phyloP scores from a whole-genome alignment of 306 rosid species.

The Sindora glabra region DNA sequence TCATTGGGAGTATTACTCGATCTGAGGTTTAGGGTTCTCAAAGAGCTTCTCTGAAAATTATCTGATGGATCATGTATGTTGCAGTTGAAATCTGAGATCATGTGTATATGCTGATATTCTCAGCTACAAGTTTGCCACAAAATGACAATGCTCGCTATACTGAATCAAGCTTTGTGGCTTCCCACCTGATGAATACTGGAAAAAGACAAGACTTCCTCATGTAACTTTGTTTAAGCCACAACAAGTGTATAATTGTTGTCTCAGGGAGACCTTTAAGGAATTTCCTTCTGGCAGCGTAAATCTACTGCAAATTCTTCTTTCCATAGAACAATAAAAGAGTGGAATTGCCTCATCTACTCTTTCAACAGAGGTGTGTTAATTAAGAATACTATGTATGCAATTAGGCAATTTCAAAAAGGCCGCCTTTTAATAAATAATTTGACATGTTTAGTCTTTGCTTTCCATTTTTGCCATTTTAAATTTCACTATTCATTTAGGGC shows the following conservation, averaged over 20 bases:
- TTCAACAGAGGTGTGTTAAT: slow-evolving; percentile 60
- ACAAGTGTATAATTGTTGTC: slow-evolving; percentile 73
- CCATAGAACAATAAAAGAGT: slow-evolving; percentile 82
- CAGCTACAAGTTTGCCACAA: slow-evolving; percentile 95
- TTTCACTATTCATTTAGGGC: background rate
- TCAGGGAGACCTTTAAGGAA: slow-evolving; percentile 69
- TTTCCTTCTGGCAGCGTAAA: slow-evolving; percentile 47
- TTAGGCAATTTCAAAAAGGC: background rate
- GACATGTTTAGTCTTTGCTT: background rate
- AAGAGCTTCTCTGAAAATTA: background rate
- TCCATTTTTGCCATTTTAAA: background rate
- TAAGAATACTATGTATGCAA: background rate
- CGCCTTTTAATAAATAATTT: background rate
- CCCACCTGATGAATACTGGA: slow-evolving; percentile 97
- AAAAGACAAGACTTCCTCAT: slow-evolving; percentile 84
- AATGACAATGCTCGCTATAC: too few relatives aligned
- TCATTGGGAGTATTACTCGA: slow-evolving; percentile 90
- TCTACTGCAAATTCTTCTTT: slow-evolving; percentile 74
- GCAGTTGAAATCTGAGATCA: slow-evolving; percentile 13
- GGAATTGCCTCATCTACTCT: slow-evolving; percentile 91
- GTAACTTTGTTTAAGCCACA: slow-evolving; percentile 93
- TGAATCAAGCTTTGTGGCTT: slow-evolving; percentile 98
- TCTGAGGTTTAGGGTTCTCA: slow-evolving; percentile 69
- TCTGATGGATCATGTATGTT: too few relatives aligned
- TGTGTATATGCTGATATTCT: slow-evolving; percentile 3